phyloP scores from a whole-genome alignment of 305 asterid genomes.

The Fraxinus dipetala region DNA sequence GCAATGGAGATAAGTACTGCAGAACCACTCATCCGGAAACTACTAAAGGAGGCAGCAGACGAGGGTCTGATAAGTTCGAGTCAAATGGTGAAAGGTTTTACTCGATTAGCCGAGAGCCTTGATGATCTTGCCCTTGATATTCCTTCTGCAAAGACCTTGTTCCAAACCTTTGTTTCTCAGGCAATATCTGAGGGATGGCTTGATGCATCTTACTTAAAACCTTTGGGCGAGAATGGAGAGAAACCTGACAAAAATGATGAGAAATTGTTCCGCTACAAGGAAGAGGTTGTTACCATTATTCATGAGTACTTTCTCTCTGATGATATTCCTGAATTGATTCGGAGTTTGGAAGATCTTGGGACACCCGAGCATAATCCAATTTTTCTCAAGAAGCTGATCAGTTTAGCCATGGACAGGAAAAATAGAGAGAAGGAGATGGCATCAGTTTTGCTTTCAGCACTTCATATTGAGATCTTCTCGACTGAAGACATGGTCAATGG shows the following conservation, averaged over 20 bases:
- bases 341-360: constrained; percentile 72
- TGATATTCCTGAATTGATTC: constrained; percentile 87
- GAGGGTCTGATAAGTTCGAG: constrained; percentile 84
- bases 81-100: constrained; percentile 73
- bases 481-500: constrained; percentile 84
- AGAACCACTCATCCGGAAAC: constrained; percentile 47
- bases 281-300: constrained; percentile 60
- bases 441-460: constrained; percentile 82
- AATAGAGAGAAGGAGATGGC: constrained; percentile 97
- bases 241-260: constrained; percentile 38
- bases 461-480: constrained; percentile 77
- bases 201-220: constrained; percentile 47
- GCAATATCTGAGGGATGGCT: constrained; percentile 83
- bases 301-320: constrained; percentile 80
- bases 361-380: constrained; percentile 68
- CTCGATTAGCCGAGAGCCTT: constrained; percentile 64
- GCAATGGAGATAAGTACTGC: constrained; percentile 72
- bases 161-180: constrained; percentile 46
- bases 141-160: constrained; percentile 61
- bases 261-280: constrained; percentile 54
- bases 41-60: constrained; percentile 69
- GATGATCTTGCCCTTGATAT: constrained; percentile 86
- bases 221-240: constrained; percentile 39
- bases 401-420: constrained; percentile 89
- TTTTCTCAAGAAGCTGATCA: constrained; percentile 78